Base-by-base conservation (phyloP, 2,329 filamentous ascomycete genomes). In the Aspergillus arachidicola region DNA sequence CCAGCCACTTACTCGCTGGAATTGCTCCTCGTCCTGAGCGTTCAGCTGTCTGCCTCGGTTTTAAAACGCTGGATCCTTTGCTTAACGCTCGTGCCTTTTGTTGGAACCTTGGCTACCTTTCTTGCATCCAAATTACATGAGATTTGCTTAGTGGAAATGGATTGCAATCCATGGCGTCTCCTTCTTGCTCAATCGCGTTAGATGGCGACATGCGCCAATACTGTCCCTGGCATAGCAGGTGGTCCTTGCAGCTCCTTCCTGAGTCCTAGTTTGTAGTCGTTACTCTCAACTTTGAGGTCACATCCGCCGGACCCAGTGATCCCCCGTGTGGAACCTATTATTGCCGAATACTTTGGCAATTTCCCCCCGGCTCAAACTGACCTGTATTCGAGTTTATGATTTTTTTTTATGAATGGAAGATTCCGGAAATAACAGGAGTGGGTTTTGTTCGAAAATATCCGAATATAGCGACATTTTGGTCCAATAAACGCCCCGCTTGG, bases 181-280 rank as follows among this genome's bases (percentile, higher is more conserved):
- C 6, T 45, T 54, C 26, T 56, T 56, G 32, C 61, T 51, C 30
- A 9, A 56, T 63, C 41, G 41, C 41, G 57, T 60, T 60, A 63
- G 57, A 51, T 32, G 57, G 21, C 58, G 60, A 62, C 60, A 58
- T 59, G 61, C 50, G 61, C 61, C 43, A n/a, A 48, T 23, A 30
- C 46, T 26, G 61, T 60, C 45, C 61, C 61, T 63, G 57, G 41
- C 57, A 51, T 46, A 46, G 46, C 26, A 54, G 43, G 45, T 61
- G 53, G 46, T 62, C 60, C 21, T 62, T 59, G 34, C 60, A 30
- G 21, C 21, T 59, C 23, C 23, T 28, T 28, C 2, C 21, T 23
- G n/a, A 46, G 21, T 21, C 43, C 43, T 41, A 36, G 30, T 51
- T 36, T 58, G 34, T n/a, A 32, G 23, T 30, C 4, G 7, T 19